Conservation (phyloP, 2,329 filamentous ascomycete genomes). For the Talaromyces sp. region DNA sequence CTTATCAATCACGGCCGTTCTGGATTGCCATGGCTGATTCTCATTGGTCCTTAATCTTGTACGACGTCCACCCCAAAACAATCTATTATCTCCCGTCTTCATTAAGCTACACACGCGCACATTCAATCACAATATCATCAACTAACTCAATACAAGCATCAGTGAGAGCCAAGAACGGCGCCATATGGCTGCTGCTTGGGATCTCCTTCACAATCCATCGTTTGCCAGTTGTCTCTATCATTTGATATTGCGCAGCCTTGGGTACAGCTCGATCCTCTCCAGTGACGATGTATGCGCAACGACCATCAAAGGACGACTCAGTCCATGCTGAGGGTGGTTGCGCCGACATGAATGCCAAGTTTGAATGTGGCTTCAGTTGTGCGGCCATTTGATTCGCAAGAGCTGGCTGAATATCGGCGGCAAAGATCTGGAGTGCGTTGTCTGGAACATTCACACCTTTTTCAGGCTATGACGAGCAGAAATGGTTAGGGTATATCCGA, state of each 20-base stretch:
- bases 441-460: neutral
- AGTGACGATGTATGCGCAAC: slow-evolving; percentile 23
- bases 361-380: slow-evolving; percentile 21
- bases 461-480: neutral
- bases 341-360: slow-evolving; percentile 20
- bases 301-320: slow-evolving; percentile 18
- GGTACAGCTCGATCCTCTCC: slow-evolving; percentile 21
- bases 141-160: neutral
- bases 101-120: too few species aligned
- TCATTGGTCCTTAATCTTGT: too few species aligned
- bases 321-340: slow-evolving; percentile 24
- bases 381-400: slow-evolving; percentile 4
- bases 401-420: slow-evolving; percentile 4
- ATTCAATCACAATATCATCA: slow-evolving; percentile 1
- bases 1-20: neutral
- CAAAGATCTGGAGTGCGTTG: neutral
- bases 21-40: neutral
- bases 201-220: slow-evolving; percentile 23
- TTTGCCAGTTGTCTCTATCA: slow-evolving; percentile 21
- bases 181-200: slow-evolving; percentile 13
- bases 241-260: slow-evolving; percentile 21
- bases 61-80: too few species aligned
- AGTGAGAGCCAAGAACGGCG: slow-evolving; percentile 15
- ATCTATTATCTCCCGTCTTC: too few species aligned
- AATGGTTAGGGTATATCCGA: too few species aligned